These are phyloP conservation scores for Heteromeles arbutifolia DNA, from an alignment of 306 rosid genomes.

Conservation along the genomic window DNA sequence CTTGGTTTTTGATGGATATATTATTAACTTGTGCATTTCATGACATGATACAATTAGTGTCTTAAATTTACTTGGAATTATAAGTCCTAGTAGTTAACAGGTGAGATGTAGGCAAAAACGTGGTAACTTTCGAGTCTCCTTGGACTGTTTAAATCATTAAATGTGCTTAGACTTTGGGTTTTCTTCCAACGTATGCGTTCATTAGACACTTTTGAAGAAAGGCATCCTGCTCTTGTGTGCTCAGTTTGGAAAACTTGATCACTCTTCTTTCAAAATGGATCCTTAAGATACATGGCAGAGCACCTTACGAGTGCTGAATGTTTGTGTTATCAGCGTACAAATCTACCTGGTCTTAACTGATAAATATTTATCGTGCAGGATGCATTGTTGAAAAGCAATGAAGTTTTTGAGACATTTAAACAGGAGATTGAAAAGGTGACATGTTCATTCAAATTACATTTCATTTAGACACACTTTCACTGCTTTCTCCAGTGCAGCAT, in stretches of 20 bases:
- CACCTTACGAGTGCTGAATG: background rate
- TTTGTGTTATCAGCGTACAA: background rate
- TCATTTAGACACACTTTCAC: slow-evolving; percentile 12
- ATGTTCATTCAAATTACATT: slow-evolving; percentile 10
- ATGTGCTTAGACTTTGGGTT: background rate
- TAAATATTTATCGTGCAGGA: slow-evolving; percentile 48
- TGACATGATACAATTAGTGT: background rate
- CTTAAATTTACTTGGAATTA: background rate
- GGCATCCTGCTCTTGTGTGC: background rate
- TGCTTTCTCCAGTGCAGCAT: background rate
- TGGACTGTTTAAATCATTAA: background rate
- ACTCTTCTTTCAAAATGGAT: background rate
- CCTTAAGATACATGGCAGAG: background rate
- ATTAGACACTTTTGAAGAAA: background rate
- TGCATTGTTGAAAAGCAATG: slow-evolving; percentile 79
- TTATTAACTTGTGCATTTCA: background rate
- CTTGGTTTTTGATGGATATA: background rate
- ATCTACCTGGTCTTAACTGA: background rate
- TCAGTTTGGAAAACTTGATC: background rate
- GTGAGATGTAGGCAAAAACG: background rate
- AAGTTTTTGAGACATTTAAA: slow-evolving; percentile 88
- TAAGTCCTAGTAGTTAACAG: background rate
- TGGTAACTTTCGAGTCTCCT: background rate
- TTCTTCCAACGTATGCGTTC: background rate
- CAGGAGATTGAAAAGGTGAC: slow-evolving; percentile 86